Evolutionary conservation across 1,139 yeast species (phyloP), one percentile per base, ranked within the genome.

Genomic region (Sugiyamaella paludigena): DNA sequence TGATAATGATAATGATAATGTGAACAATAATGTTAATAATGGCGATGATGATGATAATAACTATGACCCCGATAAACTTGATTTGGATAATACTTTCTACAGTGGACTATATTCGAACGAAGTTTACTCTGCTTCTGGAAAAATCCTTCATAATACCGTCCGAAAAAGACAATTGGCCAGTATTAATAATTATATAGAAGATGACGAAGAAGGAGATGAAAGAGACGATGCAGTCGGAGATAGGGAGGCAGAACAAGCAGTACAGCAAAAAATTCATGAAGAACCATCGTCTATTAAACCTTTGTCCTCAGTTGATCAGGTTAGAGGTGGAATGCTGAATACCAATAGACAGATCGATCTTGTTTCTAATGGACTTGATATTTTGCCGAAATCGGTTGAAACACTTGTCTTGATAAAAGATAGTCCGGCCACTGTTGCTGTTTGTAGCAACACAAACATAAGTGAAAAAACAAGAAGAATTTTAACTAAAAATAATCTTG

Each of bases 381-480:
- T 39, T 10, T 45, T 55, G 16, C 58, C 58, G 4, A 45, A 51
- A 28, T 47, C 54, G 1, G 44, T 34, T 7, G 42, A 53, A 1
- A 55, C 58, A 15, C 40, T 49, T 12, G 28, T 15, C 13, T 46
- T 55, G 24, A 44, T 47, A 11, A 44, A 29, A 11, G 55, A 49
- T 39, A 34, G 45, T 15, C 50, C 45, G 7, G 36, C 39, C 12
- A 48, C 53, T 9, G 38, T 38, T 32, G 36, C 24, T 24, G 19
- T 45, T 52, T 4, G 34, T 45, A 10, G 34, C 12, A 27, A 47
- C 40, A 36, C 51, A 49, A 47, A 47, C 30, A 35, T 40, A 35
- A 35, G 50, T 49, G 28, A 42, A 12, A 40, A 43, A 16, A 37
- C 50, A 37, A 34, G 36, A 27, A 15, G 32, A 15, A 11, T 43